A percentile compares a stretch with the other conserved stretches of the same genome.
Conservation (phyloP, 257 asterid genomes). For the Gynochthodes officinalis region DNA sequence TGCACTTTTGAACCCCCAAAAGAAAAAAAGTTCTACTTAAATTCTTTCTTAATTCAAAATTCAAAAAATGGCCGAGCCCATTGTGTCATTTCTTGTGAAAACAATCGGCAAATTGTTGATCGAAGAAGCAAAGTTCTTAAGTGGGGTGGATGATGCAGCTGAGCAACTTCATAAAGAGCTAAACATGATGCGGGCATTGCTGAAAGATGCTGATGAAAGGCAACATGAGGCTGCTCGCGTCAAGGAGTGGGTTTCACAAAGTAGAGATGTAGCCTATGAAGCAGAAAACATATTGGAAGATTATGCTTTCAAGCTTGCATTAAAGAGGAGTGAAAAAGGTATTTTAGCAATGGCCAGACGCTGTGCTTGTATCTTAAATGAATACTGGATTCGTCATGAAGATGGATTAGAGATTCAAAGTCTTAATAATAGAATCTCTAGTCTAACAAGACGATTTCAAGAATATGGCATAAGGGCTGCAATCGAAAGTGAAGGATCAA, state of each 20-base stretch:
- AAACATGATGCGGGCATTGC: not conserved
- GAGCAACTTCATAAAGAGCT: not conserved
- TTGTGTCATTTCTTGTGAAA: not conserved
- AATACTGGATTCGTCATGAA: not conserved
- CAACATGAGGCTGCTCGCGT: not conserved
- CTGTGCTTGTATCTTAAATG: not conserved
- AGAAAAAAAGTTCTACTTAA: no score
- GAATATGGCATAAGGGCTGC: not conserved
- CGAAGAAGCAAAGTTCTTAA: not conserved
- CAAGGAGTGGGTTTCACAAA: not conserved
- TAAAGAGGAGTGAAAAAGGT: not conserved
- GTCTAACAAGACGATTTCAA: not conserved
- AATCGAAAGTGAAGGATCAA: not conserved
- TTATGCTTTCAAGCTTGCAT: conserved; percentile 1
- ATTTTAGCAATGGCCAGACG: not conserved
- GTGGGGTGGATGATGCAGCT: not conserved
- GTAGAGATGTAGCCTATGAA: conserved; percentile 1
- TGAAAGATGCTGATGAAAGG: not conserved
- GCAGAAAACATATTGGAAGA: conserved; percentile 4
- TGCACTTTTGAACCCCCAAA: no score
- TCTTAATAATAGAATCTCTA: conserved; percentile 1
- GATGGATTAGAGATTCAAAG: conserved; percentile 2
- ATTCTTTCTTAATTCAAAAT: no score
- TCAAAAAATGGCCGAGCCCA: not conserved
- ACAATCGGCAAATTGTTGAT: not conserved